Base-by-base conservation (phyloP, 495 filamentous ascomycete genomes). In the Neurospora hispaniola region DNA sequence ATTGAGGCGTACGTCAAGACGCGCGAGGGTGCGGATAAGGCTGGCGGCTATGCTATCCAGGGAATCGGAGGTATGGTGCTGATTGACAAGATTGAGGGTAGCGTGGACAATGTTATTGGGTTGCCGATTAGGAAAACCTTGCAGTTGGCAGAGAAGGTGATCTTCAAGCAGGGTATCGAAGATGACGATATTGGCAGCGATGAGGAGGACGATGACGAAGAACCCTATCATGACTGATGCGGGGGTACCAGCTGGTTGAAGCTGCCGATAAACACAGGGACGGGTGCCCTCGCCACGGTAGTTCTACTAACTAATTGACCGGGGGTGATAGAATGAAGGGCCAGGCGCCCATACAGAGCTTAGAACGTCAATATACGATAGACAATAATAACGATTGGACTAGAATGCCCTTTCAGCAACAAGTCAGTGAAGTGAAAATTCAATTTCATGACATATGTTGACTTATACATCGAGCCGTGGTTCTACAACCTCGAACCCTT, bases 91-190 rank as follows among this genome's bases (percentile, higher is more conserved):
- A 91, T 99, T 72, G 91, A 97, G 75, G 96, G 96, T 8, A 89
- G 88, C 66, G 94, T 89, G 78, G 95, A 99, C 86, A 98, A 98
- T 84, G 96, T 98, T 8, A 89, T 99, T 70, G 96, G 96, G n/a
- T 80, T 99, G 84, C 96, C 96, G 41, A 82, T 99, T 71, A 88
- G 93, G 79, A 87, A 89, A 76, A 93, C 90, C 35, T 79, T 98
- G 81, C 89, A 89, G 82, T 78, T 97, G 72, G 94, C 96, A 76
- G 93, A 99, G 85, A 93, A 89, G 85, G 90, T 93, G 35, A 80
- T 96, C 73, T 85, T 88, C 71, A 80, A 79, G 73, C 86, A 88
- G 78, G 81, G 79, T 11, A 31, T 62, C 11, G 54, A 62, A 3
- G 81, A 80, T 68, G 75, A 66, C n/a, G 81, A 80, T 54, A 23